phyloP scores from a whole-genome alignment of 257 asterid genomes.

The Solanum arcanum region DNA sequence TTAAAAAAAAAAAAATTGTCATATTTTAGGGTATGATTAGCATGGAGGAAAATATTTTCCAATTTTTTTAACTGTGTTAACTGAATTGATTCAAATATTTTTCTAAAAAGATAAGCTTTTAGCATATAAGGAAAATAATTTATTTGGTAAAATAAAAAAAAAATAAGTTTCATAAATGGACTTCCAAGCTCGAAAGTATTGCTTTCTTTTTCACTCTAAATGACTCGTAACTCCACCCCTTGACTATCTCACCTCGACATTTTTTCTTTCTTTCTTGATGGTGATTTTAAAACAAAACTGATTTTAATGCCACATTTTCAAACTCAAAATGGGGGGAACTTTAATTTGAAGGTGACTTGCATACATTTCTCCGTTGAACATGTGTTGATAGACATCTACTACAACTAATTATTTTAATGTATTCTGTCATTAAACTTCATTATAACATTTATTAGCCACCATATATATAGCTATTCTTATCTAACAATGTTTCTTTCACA shows the following conservation, averaged over 20 bases:
- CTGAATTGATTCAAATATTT: fast-evolving
- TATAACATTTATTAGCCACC: not conserved
- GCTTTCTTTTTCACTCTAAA: not conserved
- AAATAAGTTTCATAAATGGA: not conserved
- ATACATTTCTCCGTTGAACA: not conserved
- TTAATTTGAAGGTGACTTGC: not conserved
- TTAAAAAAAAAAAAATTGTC: not conserved
- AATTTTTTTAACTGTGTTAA: not conserved
- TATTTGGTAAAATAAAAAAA: fast-evolving
- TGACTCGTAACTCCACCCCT: too few species aligned
- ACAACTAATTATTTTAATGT: not conserved
- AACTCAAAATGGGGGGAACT: not conserved
- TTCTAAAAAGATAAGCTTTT: not conserved
- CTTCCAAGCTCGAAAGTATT: not conserved
- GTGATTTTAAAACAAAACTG: not conserved
- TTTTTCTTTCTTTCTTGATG: not conserved
- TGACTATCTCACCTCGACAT: not conserved
- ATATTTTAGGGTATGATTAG: not conserved
- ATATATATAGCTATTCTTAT: not conserved
- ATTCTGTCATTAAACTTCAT: not conserved
- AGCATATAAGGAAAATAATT: not conserved
- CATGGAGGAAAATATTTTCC: not conserved
- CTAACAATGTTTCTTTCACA: not conserved
- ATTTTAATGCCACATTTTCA: not conserved
- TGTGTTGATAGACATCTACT: not conserved